A percentile compares a stretch with the other conserved stretches of the same genome.
These are phyloP conservation scores for Candida anglica DNA, from an alignment of 805 yeast species.

Conservation along the genomic window DNA sequence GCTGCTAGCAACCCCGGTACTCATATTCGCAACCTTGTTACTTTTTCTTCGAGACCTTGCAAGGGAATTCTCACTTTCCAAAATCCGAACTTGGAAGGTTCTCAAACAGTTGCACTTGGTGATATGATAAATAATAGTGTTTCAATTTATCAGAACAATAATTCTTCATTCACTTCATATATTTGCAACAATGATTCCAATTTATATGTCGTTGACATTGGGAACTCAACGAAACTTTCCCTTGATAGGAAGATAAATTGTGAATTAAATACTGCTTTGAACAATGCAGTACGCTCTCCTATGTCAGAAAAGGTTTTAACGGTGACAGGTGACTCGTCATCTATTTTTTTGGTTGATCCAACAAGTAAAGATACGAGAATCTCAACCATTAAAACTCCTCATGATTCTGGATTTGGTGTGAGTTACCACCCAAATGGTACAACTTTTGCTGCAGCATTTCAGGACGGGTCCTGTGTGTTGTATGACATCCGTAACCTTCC, in stretches of 20 bases:
- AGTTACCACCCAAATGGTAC: slow-evolving; percentile 73
- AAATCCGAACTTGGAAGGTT: slow-evolving; percentile 45
- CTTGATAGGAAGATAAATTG: slow-evolving; percentile 41
- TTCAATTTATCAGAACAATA: slow-evolving; percentile 38
- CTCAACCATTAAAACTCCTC: slow-evolving; percentile 47
- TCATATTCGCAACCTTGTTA: too few relatives aligned
- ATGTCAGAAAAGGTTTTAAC: slow-evolving; percentile 23
- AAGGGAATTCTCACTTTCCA: slow-evolving; percentile 65
- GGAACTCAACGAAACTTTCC: slow-evolving; percentile 40
- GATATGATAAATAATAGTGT: slow-evolving; percentile 83
- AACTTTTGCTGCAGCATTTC: slow-evolving; percentile 76
- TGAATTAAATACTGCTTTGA: slow-evolving; percentile 61
- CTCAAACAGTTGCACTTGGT: slow-evolving; percentile 60
- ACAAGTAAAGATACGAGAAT: slow-evolving; percentile 22
- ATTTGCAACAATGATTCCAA: slow-evolving; percentile 83
- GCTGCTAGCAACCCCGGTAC: slow-evolving; percentile 5
- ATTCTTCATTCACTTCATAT: slow-evolving; percentile 43
- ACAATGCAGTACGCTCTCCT: slow-evolving; percentile 68
- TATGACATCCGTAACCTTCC: slow-evolving; percentile 68
- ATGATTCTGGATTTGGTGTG: slow-evolving; percentile 82
- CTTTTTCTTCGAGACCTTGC: slow-evolving; percentile 26
- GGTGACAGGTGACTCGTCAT: slow-evolving; percentile 76
- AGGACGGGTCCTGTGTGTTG: slow-evolving; percentile 75
- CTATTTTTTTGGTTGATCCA: slow-evolving; percentile 56
- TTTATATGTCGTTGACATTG: slow-evolving; percentile 61